Evolutionary conservation across 202 grass and related monocot species (phyloP).

Genomic region (Saccharum hybrid): DNA sequence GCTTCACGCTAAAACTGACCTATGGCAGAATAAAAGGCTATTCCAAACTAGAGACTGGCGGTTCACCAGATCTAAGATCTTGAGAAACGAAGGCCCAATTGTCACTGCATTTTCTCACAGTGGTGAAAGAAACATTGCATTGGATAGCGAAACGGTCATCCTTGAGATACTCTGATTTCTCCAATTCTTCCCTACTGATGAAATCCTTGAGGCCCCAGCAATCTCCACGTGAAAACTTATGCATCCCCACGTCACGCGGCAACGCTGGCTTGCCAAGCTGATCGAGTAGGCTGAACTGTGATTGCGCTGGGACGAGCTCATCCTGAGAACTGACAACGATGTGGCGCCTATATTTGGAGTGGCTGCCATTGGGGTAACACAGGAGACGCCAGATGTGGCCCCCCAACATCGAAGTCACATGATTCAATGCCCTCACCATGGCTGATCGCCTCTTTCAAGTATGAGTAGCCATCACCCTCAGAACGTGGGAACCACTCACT

Average conservation of each 20-base stretch:
- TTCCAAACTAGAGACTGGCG: background rate
- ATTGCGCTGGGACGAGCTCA: background rate
- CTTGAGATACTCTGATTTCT: background rate
- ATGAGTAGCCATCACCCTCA: constrained; percentile 13
- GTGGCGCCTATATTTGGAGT: background rate
- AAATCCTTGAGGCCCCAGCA: background rate
- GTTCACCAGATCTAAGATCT: background rate
- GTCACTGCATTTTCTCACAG: background rate
- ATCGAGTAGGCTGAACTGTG: background rate
- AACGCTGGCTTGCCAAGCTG: background rate
- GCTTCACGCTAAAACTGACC: background rate
- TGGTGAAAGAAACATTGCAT: background rate
- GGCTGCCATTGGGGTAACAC: background rate
- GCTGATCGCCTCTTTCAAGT: background rate
- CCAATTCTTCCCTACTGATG: background rate
- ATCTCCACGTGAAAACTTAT: background rate
- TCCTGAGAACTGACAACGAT: background rate
- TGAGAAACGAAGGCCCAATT: constrained; percentile 21
- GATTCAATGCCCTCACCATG: background rate
- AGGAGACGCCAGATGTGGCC: background rate
- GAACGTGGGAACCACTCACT: background rate
- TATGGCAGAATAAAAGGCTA: background rate
- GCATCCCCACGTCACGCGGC: background rate
- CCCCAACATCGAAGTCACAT: background rate
- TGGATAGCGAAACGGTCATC: background rate